These are phyloP conservation scores for Ophiosphaerella herpotricha DNA, from an alignment of 2,329 filamentous ascomycete species.

Conservation along the genomic window DNA sequence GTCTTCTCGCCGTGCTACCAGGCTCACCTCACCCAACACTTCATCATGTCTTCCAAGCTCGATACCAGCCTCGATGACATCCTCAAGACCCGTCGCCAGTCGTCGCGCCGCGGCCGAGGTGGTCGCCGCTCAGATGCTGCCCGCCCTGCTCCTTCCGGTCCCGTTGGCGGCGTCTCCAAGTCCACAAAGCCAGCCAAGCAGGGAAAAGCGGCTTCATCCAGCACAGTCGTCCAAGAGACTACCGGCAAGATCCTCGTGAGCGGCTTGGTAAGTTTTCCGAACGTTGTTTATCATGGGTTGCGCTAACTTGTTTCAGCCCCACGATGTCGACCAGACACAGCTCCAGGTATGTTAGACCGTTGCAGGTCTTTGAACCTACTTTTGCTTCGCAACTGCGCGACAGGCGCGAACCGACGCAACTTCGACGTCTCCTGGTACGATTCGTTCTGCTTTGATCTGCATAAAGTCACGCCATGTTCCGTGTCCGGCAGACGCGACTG, in stretches of 20 bases:
- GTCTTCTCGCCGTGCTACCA: constrained; percentile 17
- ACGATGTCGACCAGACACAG: constrained; percentile 94
- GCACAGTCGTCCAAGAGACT: constrained; percentile 71
- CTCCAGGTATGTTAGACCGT: constrained; percentile 99
- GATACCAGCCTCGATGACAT: constrained; percentile 98
- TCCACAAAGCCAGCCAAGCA: constrained; percentile 64
- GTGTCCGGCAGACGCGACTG: constrained; percentile 40
- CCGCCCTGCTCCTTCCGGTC: constrained; percentile 65
- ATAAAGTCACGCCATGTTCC: constrained; percentile 30
- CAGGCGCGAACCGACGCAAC: constrained; percentile 31
- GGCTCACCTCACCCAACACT: constrained; percentile 10
- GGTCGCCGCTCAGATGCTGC: constrained; percentile 53
- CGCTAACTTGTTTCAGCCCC: constrained; percentile 70
- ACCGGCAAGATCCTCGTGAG: constrained; percentile 86
- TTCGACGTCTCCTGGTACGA: constrained; percentile 22
- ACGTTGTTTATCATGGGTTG: constrained; percentile 4
- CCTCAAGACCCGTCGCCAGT: constrained; percentile 72
- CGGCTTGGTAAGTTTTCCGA: constrained; percentile 79
- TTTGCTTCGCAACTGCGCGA: constrained; percentile 37
- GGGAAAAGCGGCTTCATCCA: constrained; percentile 66
- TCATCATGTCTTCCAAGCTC: constrained; percentile 70
- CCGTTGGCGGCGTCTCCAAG: constrained; percentile 87
- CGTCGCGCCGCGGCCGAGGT: constrained; percentile 53
- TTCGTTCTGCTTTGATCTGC: constrained; percentile 36
- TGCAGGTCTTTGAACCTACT: constrained; percentile 49